phyloP scores from a whole-genome alignment of 345 rosid species.

The Gossypium rotundifolium region DNA sequence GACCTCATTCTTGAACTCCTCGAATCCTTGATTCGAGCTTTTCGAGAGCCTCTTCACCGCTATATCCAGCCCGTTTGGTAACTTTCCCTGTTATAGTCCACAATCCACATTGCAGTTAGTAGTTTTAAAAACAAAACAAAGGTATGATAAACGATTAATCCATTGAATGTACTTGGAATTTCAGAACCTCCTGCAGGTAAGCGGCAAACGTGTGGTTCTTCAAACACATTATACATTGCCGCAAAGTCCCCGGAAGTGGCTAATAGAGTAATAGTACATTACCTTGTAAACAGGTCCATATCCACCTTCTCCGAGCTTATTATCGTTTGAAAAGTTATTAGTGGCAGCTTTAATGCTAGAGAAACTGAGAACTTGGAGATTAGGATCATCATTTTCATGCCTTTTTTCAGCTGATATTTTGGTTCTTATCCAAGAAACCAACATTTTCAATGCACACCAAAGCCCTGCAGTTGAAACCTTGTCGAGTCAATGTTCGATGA shows the following conservation, averaged over 20 bases:
- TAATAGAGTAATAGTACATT: neutral
- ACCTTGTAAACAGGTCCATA: conserved; percentile 18
- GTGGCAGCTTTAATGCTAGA: conserved; percentile 10
- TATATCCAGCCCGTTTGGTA: neutral
- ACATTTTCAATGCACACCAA: neutral
- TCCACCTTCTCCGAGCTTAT: conserved; percentile 23
- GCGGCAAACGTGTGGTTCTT: neutral
- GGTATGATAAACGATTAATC: no score
- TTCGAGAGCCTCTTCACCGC: conserved; percentile 5
- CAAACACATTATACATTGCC: neutral
- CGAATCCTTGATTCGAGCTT: conserved; percentile 2
- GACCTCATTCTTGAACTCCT: conserved; percentile 27
- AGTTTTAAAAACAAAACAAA: neutral
- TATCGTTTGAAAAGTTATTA: conserved; percentile 12
- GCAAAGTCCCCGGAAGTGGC: neutral
- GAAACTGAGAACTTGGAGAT: neutral
- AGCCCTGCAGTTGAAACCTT: neutral
- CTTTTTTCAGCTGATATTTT: neutral
- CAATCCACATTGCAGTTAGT: neutral
- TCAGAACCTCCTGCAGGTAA: neutral
- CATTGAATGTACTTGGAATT: no score
- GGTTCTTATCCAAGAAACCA: neutral
- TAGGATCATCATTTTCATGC: neutral
- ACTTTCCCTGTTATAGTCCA: neutral
- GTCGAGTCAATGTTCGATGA: neutral